Conservation (phyloP, 1,284 basidiomycete genomes). For the Apiotrichum akiyoshidainum region DNA sequence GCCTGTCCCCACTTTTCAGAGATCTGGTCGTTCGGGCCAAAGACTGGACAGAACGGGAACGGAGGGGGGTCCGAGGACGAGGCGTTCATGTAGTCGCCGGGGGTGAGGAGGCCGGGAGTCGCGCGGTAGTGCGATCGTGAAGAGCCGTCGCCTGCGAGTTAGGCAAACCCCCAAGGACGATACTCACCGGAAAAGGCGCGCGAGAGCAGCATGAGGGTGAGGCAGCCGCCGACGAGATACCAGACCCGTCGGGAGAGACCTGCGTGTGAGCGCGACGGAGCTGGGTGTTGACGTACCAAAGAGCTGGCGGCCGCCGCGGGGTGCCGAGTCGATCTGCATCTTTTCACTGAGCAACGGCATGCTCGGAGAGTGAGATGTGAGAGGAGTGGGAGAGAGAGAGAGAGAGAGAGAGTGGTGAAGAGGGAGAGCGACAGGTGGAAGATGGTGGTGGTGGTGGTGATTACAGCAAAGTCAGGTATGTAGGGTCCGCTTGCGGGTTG, state of each 20-base stretch:
- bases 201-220: constrained; percentile 63
- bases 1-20: constrained; percentile 72
- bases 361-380: not conserved
- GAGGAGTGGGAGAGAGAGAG: not conserved
- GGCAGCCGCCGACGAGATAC: constrained; percentile 60
- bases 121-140: constrained; percentile 17
- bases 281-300: constrained; percentile 19
- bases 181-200: constrained; percentile 57
- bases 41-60: constrained; percentile 84
- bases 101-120: constrained; percentile 14
- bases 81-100: constrained; percentile 51
- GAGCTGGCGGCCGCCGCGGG: not conserved
- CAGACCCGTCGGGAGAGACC: constrained; percentile 59
- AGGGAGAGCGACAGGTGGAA: not conserved
- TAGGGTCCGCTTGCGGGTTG: too few species aligned
- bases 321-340: not conserved
- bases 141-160: not conserved
- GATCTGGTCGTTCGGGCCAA: constrained; percentile 74
- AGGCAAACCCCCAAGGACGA: too few species aligned
- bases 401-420: too few species aligned
- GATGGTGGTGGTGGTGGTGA: too few species aligned
- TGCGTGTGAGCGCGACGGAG: constrained; percentile 7
- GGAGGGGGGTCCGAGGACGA: constrained; percentile 62
- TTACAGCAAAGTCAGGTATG: too few species aligned
- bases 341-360: constrained; percentile 2